Percentiles rank a stretch among this genome's conserved stretches.
These are phyloP conservation scores for Stemphylium lycopersici DNA, from an alignment of 2,329 filamentous ascomycete species.

Conservation along the genomic window DNA sequence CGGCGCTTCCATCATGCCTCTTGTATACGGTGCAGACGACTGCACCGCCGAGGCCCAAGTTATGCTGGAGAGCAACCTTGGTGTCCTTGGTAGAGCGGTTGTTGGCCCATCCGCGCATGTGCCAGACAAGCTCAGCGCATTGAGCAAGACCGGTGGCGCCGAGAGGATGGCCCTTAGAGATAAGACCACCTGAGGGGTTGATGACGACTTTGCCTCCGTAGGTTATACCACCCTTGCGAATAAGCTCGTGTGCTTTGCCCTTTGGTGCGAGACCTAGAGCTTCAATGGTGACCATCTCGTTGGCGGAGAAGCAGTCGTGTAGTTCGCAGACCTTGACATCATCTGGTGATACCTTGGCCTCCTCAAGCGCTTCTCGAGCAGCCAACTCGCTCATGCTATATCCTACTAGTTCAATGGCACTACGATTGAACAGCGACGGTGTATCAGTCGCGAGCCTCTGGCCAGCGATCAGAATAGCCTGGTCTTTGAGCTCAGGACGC, in stretches of 20 bases:
- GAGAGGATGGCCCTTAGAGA: slow-evolving; percentile 94
- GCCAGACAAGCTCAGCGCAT: slow-evolving; percentile 94
- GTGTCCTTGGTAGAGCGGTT: slow-evolving; percentile 77
- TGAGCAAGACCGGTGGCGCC: slow-evolving; percentile 95
- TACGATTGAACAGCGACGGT: slow-evolving; percentile 76
- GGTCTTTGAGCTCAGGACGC: slow-evolving; percentile 77
- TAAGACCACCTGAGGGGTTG: slow-evolving; percentile 92
- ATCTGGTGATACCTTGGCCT: slow-evolving; percentile 69
- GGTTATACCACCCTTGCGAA: slow-evolving; percentile 85
- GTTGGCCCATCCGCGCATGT: slow-evolving; percentile 93
- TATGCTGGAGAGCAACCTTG: slow-evolving; percentile 82
- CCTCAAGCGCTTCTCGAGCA: slow-evolving; percentile 69
- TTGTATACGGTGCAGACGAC: slow-evolving; percentile 90
- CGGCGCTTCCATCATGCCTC: slow-evolving; percentile 75
- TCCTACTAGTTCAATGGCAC: slow-evolving; percentile 86
- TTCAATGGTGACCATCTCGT: slow-evolving; percentile 91
- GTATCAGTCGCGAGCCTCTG: slow-evolving; percentile 87
- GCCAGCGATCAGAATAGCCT: slow-evolving; percentile 88
- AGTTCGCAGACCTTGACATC: slow-evolving; percentile 88
- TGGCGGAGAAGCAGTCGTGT: slow-evolving; percentile 96
- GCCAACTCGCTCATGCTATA: slow-evolving; percentile 82
- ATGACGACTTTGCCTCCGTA: slow-evolving; percentile 83
- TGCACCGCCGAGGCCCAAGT: slow-evolving; percentile 88
- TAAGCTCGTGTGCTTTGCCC: slow-evolving; percentile 91
- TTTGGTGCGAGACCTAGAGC: slow-evolving; percentile 76